Evolutionary conservation across 2,329 filamentous ascomycete species (phyloP), one percentile per base, ranked within the genome.

Genomic region (Penicillium sp.): DNA sequence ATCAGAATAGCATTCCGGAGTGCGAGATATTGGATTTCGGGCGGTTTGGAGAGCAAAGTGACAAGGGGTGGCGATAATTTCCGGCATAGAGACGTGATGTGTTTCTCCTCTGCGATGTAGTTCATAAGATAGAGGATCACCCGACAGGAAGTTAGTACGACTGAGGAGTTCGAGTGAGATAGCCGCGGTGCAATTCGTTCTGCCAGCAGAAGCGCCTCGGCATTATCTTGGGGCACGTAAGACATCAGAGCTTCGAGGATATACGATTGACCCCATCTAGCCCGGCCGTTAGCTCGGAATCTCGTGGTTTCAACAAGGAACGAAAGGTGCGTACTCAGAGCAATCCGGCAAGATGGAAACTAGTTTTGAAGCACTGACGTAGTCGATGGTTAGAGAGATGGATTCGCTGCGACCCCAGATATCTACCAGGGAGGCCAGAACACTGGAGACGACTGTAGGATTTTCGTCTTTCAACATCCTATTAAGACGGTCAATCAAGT

Each of bases 121-220:
- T 98, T 98, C 89, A 97, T 93, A 50, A 98, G 79, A 66, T 98
- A 98, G 44, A 98, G 81, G 31, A 98, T 91, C 35, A 98, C 93
- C 50, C 93, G 85, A 63, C 96, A 95, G 68, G 90, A 96, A 3
- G 93, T 97, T 50, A 98, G 79, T 3, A 97, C 93, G 28, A 98
- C 93, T 0, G 93, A 87, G 9, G 93, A 96, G 71, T 98, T 98
- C 35, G 90, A 93, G 70, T 98, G 93, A 24, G 93, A 97, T 27
- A 98, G 79, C 13, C 93, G 88, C n/a, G 93, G 93, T 0, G 92
- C 83, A 66, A 98, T 95, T 54, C 93, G 84, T 71, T 98, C 93
- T 9, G 93, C 93, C 35, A 98, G 79, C 13, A 98, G 78, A 6
- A 89, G 80, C 4, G 93, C 92, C 72, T 98, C 93, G 32, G 84